A percentile compares a stretch with the other conserved stretches of the same genome.
Evolutionary conservation across 2,329 filamentous ascomycete species (phyloP).

Genomic region (Diaporthe aspalathi): DNA sequence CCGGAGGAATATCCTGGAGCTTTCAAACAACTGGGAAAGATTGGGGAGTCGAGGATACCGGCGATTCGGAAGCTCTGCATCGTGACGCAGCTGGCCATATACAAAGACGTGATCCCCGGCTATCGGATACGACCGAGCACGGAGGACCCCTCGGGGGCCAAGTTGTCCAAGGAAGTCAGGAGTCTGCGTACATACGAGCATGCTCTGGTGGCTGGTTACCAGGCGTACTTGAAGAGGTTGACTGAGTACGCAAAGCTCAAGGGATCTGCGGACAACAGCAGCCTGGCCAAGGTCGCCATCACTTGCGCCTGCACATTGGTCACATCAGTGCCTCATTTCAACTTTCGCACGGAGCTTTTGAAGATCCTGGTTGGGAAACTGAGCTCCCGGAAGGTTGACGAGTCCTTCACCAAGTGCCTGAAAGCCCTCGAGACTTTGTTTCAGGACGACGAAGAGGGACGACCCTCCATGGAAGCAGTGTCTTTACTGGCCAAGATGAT

Average conservation of each 20-base stretch:
- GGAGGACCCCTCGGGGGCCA: slow-evolving; percentile 79
- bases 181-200: slow-evolving; percentile 88
- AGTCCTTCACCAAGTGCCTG: slow-evolving; percentile 81
- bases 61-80: slow-evolving; percentile 88
- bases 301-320: slow-evolving; percentile 87
- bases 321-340: slow-evolving; percentile 91
- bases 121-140: slow-evolving; percentile 89
- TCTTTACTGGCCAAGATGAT: slow-evolving; percentile 93
- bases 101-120: slow-evolving; percentile 95
- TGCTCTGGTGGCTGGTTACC: slow-evolving; percentile 85
- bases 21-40: slow-evolving; percentile 81
- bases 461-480: slow-evolving; percentile 87
- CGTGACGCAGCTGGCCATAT: slow-evolving; percentile 88
- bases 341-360: slow-evolving; percentile 89
- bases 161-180: slow-evolving; percentile 92
- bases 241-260: slow-evolving; percentile 72
- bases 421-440: slow-evolving; percentile 86
- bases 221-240: slow-evolving; percentile 83
- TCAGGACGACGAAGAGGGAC: slow-evolving; percentile 87
- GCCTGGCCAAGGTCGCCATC: slow-evolving; percentile 80
- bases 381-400: slow-evolving; percentile 76
- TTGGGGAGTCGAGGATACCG: slow-evolving; percentile 75
- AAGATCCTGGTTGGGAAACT: slow-evolving; percentile 89
- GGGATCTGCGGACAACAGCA: slow-evolving; percentile 54
- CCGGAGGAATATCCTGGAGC: slow-evolving; percentile 89